A percentile compares a stretch with the other conserved stretches of the same genome.
phyloP scores from a whole-genome alignment of 2,329 filamentous ascomycete genomes.

The Cytospora chrysosperma region DNA sequence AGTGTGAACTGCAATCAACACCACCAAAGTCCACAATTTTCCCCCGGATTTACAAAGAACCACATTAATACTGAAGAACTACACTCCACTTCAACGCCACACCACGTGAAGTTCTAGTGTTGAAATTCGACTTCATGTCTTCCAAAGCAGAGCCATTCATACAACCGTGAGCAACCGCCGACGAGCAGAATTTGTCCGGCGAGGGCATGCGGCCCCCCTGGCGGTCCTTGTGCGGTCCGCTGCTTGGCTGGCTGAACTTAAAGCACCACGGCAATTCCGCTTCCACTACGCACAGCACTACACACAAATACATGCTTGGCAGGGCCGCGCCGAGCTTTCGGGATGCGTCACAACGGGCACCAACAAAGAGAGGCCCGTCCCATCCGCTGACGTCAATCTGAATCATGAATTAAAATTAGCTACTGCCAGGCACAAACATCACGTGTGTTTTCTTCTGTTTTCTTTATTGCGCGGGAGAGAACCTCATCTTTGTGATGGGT shows the following conservation, averaged over 20 bases:
- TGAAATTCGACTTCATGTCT: slow-evolving; percentile 20
- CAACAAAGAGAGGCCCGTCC: not conserved
- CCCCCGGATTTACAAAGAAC: slow-evolving; percentile 15
- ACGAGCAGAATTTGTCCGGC: too few species aligned
- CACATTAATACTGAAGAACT: slow-evolving; percentile 20
- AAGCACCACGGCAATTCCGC: too few species aligned
- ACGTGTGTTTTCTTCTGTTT: not conserved
- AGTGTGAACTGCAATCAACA: too few species aligned
- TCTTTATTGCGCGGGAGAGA: too few species aligned
- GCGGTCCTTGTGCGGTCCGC: not conserved
- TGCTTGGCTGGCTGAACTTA: too few species aligned
- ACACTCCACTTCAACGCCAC: slow-evolving; percentile 10
- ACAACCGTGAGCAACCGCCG: too few species aligned
- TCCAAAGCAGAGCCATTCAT: not conserved
- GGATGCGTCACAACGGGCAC: not conserved
- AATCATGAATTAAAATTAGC: not conserved
- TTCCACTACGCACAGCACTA: too few species aligned
- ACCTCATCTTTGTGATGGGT: too few species aligned
- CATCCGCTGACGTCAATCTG: not conserved
- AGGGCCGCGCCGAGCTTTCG: not conserved
- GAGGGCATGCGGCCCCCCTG: not conserved
- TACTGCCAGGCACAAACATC: not conserved
- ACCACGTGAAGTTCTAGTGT: slow-evolving; percentile 7
- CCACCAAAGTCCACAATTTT: not conserved
- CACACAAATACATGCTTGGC: not conserved